Evolutionary conservation across 2,329 filamentous ascomycete species (phyloP).

Genomic region (Pseudonectria buxi): DNA sequence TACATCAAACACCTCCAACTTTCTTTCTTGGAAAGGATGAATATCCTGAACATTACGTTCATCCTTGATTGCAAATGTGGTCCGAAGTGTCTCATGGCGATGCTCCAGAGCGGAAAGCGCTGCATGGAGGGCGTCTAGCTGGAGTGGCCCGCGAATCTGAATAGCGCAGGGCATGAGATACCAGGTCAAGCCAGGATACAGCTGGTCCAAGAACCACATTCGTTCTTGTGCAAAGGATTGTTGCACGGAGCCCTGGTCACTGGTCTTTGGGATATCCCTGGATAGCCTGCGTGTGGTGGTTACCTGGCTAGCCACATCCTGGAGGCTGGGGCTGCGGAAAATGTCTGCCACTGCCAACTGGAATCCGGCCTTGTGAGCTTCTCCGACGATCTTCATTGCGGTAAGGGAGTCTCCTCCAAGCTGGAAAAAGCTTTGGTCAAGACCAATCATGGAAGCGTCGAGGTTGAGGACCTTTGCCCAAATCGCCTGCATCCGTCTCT

Average conservation of each 20-base stretch:
- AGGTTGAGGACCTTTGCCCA: conserved; percentile 33
- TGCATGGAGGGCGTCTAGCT: background rate
- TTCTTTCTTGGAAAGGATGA: background rate
- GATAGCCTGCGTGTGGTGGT: background rate
- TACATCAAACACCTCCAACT: too few species aligned
- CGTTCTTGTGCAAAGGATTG: conserved; percentile 7
- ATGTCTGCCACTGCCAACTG: conserved; percentile 8
- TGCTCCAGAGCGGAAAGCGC: conserved; percentile 5
- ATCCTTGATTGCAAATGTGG: conserved; percentile 1
- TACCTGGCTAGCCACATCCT: background rate
- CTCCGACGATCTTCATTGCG: conserved; percentile 39
- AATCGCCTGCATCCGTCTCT: conserved; percentile 23
- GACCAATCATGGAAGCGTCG: conserved; percentile 26
- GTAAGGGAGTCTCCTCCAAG: conserved; percentile 43
- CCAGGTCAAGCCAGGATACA: conserved; percentile 2
- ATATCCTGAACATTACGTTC: conserved; percentile 2
- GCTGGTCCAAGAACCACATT: conserved; percentile 7
- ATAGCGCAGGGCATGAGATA: conserved; percentile 4
- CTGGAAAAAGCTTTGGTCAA: conserved; percentile 42
- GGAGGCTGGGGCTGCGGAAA: conserved; percentile 3
- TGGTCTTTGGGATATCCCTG: background rate
- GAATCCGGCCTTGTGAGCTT: conserved; percentile 5
- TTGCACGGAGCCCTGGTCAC: background rate
- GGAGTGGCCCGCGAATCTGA: background rate
- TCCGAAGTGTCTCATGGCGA: conserved; percentile 5